These are phyloP conservation scores for Syzygium aromaticum DNA, from an alignment of 345 rosid genomes.

Conservation along the genomic window DNA sequence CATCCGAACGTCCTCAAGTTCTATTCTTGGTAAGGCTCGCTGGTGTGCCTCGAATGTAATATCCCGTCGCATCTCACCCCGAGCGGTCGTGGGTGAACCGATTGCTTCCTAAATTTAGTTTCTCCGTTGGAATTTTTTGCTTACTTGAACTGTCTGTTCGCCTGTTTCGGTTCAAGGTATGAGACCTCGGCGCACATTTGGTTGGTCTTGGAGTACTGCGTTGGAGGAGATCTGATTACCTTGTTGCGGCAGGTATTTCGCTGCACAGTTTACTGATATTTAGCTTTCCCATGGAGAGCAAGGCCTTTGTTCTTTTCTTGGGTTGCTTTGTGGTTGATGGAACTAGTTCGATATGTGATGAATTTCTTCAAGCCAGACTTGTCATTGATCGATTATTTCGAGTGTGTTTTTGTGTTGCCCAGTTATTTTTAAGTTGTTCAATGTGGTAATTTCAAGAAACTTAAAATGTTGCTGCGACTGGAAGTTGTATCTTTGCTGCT, in stretches of 20 bases:
- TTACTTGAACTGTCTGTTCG: not conserved
- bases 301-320: not conserved
- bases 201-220: constrained; percentile 95
- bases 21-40: constrained; percentile 57
- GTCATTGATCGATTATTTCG: not conserved
- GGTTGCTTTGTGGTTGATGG: not conserved
- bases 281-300: not conserved
- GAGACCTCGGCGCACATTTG: constrained; percentile 98
- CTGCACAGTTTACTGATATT: not conserved
- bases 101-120: not conserved
- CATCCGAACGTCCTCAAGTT: constrained; percentile 78
- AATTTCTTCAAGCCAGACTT: not conserved
- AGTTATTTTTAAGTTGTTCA: not conserved
- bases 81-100: not conserved
- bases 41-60: not conserved
- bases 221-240: constrained; percentile 88
- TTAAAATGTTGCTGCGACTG: not conserved
- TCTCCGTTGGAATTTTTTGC: not conserved
- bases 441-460: not conserved
- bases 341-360: not conserved
- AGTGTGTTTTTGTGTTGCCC: not conserved
- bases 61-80: not conserved
- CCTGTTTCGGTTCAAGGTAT: constrained; percentile 40
- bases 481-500: not conserved
- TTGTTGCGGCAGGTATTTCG: constrained; percentile 74